A percentile compares a stretch with the other conserved stretches of the same genome.
phyloP scores from a whole-genome alignment of 2,329 filamentous ascomycete genomes.

The Aureobasidium uvarum region DNA sequence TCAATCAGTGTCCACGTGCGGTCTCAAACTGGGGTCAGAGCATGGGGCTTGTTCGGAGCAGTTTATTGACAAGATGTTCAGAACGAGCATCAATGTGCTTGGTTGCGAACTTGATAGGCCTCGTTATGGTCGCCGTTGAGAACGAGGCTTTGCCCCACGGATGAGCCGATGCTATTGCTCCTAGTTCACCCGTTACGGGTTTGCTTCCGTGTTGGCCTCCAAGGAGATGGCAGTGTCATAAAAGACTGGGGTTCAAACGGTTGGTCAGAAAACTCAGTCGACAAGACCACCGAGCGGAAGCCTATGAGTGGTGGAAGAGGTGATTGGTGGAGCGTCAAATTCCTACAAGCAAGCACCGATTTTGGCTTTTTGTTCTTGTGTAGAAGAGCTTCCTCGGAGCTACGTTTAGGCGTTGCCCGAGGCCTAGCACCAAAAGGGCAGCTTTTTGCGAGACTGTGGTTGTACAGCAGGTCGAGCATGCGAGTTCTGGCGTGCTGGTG shows the following conservation, averaged over 20 bases:
- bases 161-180: neutral
- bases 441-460: neutral
- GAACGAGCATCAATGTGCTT: neutral
- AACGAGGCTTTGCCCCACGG: neutral
- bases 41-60: slow-evolving; percentile 17
- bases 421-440: neutral
- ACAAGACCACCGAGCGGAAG: neutral
- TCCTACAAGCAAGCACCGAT: neutral
- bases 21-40: neutral
- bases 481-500: neutral
- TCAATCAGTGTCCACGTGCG: neutral
- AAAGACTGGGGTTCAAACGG: slow-evolving; percentile 3
- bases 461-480: neutral
- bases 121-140: neutral
- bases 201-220: neutral
- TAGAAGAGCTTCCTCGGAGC: neutral
- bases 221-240: neutral
- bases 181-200: neutral
- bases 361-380: neutral
- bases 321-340: neutral
- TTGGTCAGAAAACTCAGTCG: neutral
- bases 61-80: neutral
- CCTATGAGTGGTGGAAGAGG: neutral
- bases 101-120: neutral
- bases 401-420: slow-evolving; percentile 8